Evolutionary conservation across 1,139 yeast species (phyloP).

Genomic region (Meyerozyma smithsonii): DNA sequence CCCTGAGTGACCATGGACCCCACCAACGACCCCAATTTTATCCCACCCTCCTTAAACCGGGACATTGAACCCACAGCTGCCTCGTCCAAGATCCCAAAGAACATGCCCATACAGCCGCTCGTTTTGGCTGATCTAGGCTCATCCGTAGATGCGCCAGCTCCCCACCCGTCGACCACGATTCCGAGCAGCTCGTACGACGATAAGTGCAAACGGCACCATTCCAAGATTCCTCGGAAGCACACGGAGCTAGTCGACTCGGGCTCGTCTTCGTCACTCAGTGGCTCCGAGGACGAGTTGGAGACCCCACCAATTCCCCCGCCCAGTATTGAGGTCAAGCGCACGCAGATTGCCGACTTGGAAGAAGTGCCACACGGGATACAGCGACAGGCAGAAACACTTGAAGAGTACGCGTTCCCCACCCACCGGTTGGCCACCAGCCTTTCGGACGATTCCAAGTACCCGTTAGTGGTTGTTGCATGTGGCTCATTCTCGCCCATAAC

Average conservation of each 20-base stretch:
- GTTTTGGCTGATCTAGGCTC: slow-evolving; percentile 73
- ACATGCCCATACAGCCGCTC: slow-evolving; percentile 68
- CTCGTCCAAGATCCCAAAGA: slow-evolving; percentile 65
- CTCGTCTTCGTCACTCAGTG: slow-evolving; percentile 19
- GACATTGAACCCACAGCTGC: slow-evolving; percentile 68
- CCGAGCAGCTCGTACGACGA: slow-evolving; percentile 4
- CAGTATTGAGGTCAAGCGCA: slow-evolving; percentile 49
- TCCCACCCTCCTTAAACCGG: slow-evolving; percentile 63
- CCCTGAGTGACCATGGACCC: slow-evolving; percentile 61
- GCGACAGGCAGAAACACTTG: slow-evolving; percentile 72
- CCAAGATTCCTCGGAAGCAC: slow-evolving; percentile 40
- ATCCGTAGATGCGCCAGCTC: slow-evolving; percentile 70
- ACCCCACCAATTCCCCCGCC: slow-evolving; percentile 30
- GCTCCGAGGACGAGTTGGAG: slow-evolving; percentile 4
- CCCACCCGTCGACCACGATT: slow-evolving; percentile 35
- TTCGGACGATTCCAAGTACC: slow-evolving; percentile 73
- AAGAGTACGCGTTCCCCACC: slow-evolving; percentile 73
- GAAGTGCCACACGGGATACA: slow-evolving; percentile 94
- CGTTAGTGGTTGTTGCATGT: slow-evolving; percentile 93
- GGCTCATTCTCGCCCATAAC: slow-evolving; percentile 97
- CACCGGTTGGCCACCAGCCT: slow-evolving; percentile 75
- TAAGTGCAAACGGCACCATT: slow-evolving; percentile 17
- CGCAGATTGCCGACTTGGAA: slow-evolving; percentile 87
- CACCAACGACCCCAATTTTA: slow-evolving; percentile 71
- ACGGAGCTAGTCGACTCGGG: slow-evolving; percentile 34